Evolutionary conservation across 257 asterid genomes (phyloP).

Genomic region (Penstemon newberryi): DNA sequence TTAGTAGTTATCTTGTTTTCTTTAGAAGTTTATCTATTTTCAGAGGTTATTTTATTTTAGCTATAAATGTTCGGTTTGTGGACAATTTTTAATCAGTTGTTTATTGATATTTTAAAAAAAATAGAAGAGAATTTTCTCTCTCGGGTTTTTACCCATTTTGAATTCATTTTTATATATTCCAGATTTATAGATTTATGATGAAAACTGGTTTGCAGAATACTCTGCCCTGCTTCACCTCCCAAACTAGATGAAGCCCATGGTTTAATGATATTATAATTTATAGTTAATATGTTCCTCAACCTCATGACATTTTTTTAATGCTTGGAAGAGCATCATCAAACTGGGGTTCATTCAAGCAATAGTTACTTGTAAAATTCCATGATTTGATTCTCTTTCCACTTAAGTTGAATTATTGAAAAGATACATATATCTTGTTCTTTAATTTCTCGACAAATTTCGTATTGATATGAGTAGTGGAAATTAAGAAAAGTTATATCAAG

Average conservation of each 20-base stretch:
- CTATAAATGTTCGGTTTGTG: not conserved
- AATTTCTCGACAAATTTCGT: not conserved
- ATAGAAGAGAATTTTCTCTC: too few species aligned
- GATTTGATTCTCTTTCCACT: conserved; percentile 28
- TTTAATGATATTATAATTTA: not conserved
- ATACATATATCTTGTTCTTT: too few species aligned
- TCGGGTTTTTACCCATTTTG: too few species aligned
- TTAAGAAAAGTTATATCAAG: not conserved
- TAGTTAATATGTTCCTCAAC: not conserved
- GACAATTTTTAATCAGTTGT: too few species aligned
- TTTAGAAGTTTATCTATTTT: too few species aligned
- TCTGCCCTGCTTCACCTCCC: too few species aligned
- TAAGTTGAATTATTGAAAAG: not conserved
- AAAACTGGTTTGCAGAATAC: too few species aligned
- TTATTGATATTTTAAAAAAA: too few species aligned
- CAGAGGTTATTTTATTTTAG: too few species aligned
- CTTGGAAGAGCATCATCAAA: not conserved
- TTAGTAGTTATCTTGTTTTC: too few species aligned
- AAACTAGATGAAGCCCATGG: conserved; percentile 21
- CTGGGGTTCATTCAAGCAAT: conserved; percentile 1
- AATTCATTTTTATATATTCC: too few species aligned
- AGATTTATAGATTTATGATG: too few species aligned
- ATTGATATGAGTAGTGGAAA: not conserved
- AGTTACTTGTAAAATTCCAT: conserved; percentile 3
- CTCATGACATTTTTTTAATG: conserved; percentile 4